Base-by-base conservation (phyloP, 192 early-diverging fungal genomes). In the Spizellomyces punctatus region DNA sequence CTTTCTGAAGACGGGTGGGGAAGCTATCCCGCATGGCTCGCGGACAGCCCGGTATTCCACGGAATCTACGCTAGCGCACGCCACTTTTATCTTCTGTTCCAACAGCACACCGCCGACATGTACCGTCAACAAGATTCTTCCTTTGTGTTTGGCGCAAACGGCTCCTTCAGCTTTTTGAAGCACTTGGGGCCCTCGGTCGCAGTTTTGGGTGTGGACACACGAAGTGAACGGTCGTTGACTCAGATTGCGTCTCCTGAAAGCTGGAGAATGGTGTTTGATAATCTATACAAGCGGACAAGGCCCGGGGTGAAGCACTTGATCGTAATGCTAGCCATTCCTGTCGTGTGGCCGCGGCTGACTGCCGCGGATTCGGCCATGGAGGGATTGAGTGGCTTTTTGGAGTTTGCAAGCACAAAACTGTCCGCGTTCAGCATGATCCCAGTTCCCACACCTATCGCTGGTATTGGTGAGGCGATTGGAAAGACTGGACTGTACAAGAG, bases 41-140 rank as follows among this genome's bases (percentile, higher is more conserved):
- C 90, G 69, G 50, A 80, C 55, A 89, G 89, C 19, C 76, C 83
- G 6, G 86, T 91, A 16, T 91, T 93, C 81, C 82, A 86, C 74
- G 87, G 90, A 84, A 90, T 93, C 63, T 88, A 85, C 73, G 78
- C 85, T 43, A 79, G 88, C 46, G 93, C 92, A 6, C 76, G 83
- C 66, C 87, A 89, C 17, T 92, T 92, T 80, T 94, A 91, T 82
- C 83, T 89, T 61, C 75, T 96, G 64, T 96, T 91, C 86, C 94
- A 96, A 54, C 73, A 76, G 16, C 69, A 73, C 27, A 75, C 74
- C 10, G 76, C 69, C 43, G 59, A 75, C 43, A 60, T 55, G 27
- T 43, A 67, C 14, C 58, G 58, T 36, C 52, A 76, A 16, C 76
- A 85, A 36, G 85, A 92, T 64, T 89, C 79, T 16, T 76, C 78